phyloP scores from a whole-genome alignment of 1,139 yeast species.

The Protomyces lactucae-debilis region DNA sequence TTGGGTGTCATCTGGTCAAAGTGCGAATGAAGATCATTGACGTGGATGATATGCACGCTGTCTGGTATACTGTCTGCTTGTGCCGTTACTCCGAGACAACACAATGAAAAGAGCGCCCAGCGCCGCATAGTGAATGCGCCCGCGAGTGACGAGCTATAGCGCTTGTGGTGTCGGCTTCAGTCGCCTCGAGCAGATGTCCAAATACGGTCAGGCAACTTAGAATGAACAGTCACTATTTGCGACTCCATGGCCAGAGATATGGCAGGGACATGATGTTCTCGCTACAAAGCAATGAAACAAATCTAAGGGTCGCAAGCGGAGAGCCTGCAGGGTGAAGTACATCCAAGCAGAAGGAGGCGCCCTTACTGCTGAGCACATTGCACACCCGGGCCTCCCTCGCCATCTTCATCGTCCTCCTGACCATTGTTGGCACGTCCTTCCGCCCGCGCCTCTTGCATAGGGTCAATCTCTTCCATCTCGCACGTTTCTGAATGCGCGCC shows the following conservation, averaged over 20 bases:
- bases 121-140: not conserved
- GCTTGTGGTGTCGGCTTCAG: not conserved
- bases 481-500: constrained; percentile 70
- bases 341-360: not conserved
- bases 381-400: constrained; percentile 58
- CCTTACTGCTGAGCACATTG: constrained; percentile 69
- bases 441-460: constrained; percentile 47
- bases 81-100: not conserved
- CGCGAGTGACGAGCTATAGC: not conserved
- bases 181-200: not conserved
- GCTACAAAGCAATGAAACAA: not conserved
- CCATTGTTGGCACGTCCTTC: constrained; percentile 38
- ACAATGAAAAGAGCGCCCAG: not conserved
- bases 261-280: not conserved
- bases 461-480: constrained; percentile 58
- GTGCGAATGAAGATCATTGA: constrained; percentile 24
- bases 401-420: constrained; percentile 51
- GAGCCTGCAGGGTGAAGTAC: no score
- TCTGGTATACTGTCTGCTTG: not conserved
- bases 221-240: no score
- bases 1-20: constrained; percentile 14
- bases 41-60: constrained; percentile 11
- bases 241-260: not conserved
- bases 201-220: no score
- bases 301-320: not conserved